Conservation (phyloP, 108 stramenopile genomes). For the Thalassiosira profunda region DNA sequence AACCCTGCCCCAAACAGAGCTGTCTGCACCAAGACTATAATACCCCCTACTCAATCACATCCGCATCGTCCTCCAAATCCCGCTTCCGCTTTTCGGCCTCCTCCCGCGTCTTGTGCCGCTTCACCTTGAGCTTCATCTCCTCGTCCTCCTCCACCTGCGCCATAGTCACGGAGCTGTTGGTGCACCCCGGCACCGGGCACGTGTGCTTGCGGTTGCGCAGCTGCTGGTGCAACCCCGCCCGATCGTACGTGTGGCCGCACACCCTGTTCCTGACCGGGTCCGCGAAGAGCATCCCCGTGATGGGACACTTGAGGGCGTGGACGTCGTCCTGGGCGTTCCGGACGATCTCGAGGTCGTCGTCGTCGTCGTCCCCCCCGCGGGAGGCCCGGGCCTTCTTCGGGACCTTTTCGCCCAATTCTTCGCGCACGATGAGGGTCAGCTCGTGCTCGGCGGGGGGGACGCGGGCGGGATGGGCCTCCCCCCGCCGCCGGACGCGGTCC, state of each 20-base stretch:
- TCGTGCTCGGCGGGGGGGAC: slow-evolving; percentile 23
- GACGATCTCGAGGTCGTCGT: slow-evolving; percentile 44
- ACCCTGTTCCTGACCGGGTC: slow-evolving; percentile 71
- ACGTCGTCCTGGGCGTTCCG: slow-evolving; percentile 17
- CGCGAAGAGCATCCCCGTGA: slow-evolving; percentile 59
- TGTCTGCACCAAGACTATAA: neutral
- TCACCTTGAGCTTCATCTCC: slow-evolving; percentile 56
- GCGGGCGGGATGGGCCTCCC: slow-evolving; percentile 6
- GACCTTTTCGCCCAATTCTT: slow-evolving; percentile 36
- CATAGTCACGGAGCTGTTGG: slow-evolving; percentile 32
- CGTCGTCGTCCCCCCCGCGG: slow-evolving; percentile 35
- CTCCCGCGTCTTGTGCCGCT: slow-evolving; percentile 52
- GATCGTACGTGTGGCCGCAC: slow-evolving; percentile 67
- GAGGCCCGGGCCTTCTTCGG: slow-evolving; percentile 31
- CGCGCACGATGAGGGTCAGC: slow-evolving; percentile 11
- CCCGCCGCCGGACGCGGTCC: slow-evolving; percentile 20
- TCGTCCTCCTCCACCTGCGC: slow-evolving; percentile 62
- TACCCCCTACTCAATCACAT: slow-evolving; percentile 27
- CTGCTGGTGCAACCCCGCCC: slow-evolving; percentile 52
- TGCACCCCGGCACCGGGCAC: slow-evolving; percentile 77
- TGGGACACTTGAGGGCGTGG: slow-evolving; percentile 63
- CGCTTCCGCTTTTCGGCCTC: slow-evolving; percentile 38
- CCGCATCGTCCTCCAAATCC: slow-evolving; percentile 34
- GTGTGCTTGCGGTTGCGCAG: slow-evolving; percentile 27
- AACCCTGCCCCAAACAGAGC: neutral